Evolutionary conservation across 2,329 filamentous ascomycete species (phyloP), one percentile per base, ranked within the genome.

Genomic region (Thelonectria discophora): DNA sequence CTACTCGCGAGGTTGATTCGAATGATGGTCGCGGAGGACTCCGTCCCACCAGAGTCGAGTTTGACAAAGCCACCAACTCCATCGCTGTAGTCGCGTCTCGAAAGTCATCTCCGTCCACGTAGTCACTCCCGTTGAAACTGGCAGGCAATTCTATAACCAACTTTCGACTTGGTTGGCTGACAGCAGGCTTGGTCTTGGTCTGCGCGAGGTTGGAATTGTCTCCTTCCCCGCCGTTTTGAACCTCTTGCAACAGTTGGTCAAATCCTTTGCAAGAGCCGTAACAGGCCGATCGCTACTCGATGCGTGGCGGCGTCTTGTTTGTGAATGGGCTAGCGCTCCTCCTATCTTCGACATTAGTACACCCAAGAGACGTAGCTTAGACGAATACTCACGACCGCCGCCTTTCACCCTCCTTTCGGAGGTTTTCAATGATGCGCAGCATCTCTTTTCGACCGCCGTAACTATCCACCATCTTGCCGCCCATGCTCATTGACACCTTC

Each of bases 401-500:
- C 68, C 92, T 85, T 77, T 96, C 92, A 20, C 92, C 94, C 76
- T 97, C 94, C 76, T 93, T 93, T 62, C 93, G 87, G 72, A 96
- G 86, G 37, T 84, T 89, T 70, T 97, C 93, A 66, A 98, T 96
- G 39, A 95, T 94, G 73, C 88, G 89, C 66, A 96, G 78, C 87
- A 99, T 98, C 76, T 97, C 92, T 77, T 96, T 96, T 55, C 95
- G 84, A 2, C 91, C 93, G 5, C 89, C 89, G 45, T 81, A 79
- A 4, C 93, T 92, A 78, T 97, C 92, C 52, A 98, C 89, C 72
- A 90, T 86, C 75, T 93, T 93, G 21, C 91, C 92, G 5, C 86
- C 88, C 86, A 98, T 90, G 73, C 91, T 95, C 95, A 99, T 98
- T 64, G 89, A 94, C 12, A 98, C 90, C 79, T 97, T 97, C 76